Evolutionary conservation across 768 basidiomycete species (phyloP).

Genomic region (Mycena haematopus): DNA sequence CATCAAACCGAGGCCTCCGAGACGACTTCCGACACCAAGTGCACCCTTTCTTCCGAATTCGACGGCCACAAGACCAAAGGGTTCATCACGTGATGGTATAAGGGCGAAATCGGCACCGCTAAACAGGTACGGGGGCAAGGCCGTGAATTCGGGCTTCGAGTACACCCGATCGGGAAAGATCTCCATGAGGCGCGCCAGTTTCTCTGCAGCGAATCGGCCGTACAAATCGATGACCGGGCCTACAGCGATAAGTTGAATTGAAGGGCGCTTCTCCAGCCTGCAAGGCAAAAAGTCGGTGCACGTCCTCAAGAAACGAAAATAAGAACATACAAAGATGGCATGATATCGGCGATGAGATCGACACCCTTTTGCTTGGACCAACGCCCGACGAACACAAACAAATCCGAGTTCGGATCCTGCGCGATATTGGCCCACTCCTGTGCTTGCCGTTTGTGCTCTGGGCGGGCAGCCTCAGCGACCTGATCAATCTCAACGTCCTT

Average conservation of each 20-base stretch:
- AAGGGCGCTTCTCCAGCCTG: constrained; percentile 85
- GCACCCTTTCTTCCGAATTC: constrained; percentile 98
- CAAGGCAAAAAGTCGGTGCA: constrained; percentile 17
- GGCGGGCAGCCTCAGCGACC: constrained; percentile 86
- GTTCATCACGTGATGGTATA: constrained; percentile 95
- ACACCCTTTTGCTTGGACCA: constrained; percentile 99
- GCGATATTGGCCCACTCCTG: constrained; percentile 96
- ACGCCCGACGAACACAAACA: constrained; percentile 96
- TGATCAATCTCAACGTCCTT: constrained; percentile 80
- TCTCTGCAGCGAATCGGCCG: constrained; percentile 94
- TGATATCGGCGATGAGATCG: constrained; percentile 95
- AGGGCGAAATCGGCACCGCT: constrained; percentile 95
- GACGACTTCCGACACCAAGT: constrained; percentile 91
- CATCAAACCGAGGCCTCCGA: constrained; percentile 96
- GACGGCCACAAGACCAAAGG: constrained; percentile 94
- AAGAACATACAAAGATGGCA: constrained; percentile 77
- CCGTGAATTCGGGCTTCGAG: constrained; percentile 97
- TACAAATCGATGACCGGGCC: constrained; percentile 96
- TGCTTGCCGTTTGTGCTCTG: constrained; percentile 88
- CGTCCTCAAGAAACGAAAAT: constrained; percentile 6
- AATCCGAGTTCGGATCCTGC: constrained; percentile 87
- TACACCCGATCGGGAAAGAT: constrained; percentile 92
- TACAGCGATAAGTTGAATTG: constrained; percentile 86
- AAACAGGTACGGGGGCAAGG: constrained; percentile 91
- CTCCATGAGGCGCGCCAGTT: constrained; percentile 91